Percentiles rank a stretch among this genome's conserved stretches.
Conservation (phyloP, 306 rosid species). For the Cajanus cajan region DNA sequence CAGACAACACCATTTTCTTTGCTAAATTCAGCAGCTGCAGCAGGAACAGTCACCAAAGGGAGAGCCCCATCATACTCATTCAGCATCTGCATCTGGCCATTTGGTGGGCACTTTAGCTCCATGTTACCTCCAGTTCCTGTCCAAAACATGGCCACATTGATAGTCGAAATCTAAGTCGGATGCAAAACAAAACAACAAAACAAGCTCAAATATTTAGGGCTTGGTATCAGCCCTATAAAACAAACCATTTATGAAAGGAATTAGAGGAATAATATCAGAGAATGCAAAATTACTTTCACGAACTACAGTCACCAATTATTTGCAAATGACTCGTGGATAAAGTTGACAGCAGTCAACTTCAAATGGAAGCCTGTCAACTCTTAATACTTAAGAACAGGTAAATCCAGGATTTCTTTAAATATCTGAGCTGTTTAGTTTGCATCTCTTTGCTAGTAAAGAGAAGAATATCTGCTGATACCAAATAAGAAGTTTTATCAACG, state of each 20-base stretch:
- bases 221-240: background rate
- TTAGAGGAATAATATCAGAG: background rate
- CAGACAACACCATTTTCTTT: slow-evolving; percentile 81
- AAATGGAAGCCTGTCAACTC: slow-evolving; percentile 15
- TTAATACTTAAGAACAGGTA: background rate
- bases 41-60: slow-evolving; percentile 80
- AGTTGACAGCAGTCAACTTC: slow-evolving; percentile 8
- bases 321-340: slow-evolving; percentile 1
- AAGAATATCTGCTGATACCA: background rate
- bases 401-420: slow-evolving; percentile 8
- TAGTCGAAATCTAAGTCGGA: background rate
- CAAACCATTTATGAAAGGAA: background rate
- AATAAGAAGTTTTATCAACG: slow-evolving; percentile 9
- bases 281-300: background rate
- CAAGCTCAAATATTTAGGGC: background rate
- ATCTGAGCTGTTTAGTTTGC: slow-evolving; percentile 18
- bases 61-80: slow-evolving; percentile 61
- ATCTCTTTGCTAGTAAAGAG: background rate
- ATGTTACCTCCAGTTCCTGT: slow-evolving; percentile 58
- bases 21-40: slow-evolving; percentile 59
- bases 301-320: slow-evolving; percentile 22
- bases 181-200: background rate
- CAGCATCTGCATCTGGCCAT: slow-evolving; percentile 61
- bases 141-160: slow-evolving; percentile 26
- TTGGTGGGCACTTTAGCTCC: slow-evolving; percentile 62